Base-by-base conservation (phyloP, 2,329 filamentous ascomycete species). In the Ceratocystis albifundus region DNA sequence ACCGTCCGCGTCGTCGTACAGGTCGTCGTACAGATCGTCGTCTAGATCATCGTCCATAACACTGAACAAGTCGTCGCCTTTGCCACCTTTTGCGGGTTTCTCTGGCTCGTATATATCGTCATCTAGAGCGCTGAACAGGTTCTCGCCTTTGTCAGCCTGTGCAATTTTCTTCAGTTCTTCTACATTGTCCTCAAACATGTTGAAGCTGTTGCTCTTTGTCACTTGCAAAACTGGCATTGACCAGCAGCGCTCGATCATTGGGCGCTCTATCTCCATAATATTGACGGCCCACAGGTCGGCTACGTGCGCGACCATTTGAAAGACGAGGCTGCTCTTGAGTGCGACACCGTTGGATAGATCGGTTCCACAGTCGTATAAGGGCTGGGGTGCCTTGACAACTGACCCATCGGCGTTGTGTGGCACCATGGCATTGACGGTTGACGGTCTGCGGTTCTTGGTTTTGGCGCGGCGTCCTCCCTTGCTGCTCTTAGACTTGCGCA, bases 311-410 rank as follows among this genome's bases (percentile, higher is more conserved):
- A 69, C 65, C 2, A 73, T 67, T 41, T 70, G 71, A 62, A 73
- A 73, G 65, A 69, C 66, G 53, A 73, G 73, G 57, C 72, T 71
- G 1, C 71, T 71, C 10, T 62, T 68, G 48, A 73, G 66, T 25
- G 70, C 67, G 8, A 73, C 68, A 2, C 69, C 70, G 48, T 71
- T 70, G 32, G n/a, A 17, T 20, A 64, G 28, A 20, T 55, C 46
- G 3, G 67, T 64, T 36, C 71, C 70, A 32, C 71, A 69, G 61
- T 59, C 55, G 25, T 59, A 59, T 1, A 7, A 10, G 55, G 55
- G 30, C 28, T 22, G 8, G 4, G 10, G 12, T 15, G 12, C 22
- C 10, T 57, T 32, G 53, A 28, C 8, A 20, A 50, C 8, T 10
- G 48, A 10, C n/a, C 48, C 48, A 12, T 22, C 48, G 28, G 8